Evolutionary conservation across 192 early-diverging fungal species (phyloP).

Genomic region (Powellomyces hirtus): DNA sequence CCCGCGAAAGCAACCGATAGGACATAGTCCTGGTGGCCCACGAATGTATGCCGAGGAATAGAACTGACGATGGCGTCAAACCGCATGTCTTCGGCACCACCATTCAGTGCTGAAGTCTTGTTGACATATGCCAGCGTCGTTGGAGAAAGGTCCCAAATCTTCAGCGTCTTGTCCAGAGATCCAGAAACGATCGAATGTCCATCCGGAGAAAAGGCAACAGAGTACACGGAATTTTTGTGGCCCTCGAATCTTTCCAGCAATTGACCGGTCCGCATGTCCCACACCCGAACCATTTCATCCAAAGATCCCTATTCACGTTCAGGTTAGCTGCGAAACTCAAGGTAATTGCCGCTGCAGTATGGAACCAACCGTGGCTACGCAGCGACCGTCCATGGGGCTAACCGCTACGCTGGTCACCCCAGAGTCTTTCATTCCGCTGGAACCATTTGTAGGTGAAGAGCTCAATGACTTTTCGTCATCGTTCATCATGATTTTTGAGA

Average conservation of each 20-base stretch:
- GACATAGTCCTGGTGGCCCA: conserved; percentile 93
- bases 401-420: conserved; percentile 96
- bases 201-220: conserved; percentile 92
- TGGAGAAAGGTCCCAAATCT: conserved; percentile 80
- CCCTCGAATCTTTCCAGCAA: conserved; percentile 88
- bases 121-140: conserved; percentile 9
- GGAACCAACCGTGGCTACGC: conserved; percentile 70
- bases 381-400: conserved; percentile 74
- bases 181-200: conserved; percentile 89
- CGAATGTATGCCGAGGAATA: conserved; percentile 47
- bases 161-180: conserved; percentile 86
- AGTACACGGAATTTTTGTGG: conserved; percentile 94
- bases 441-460: conserved; percentile 2
- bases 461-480: conserved; percentile 54
- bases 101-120: too few species aligned
- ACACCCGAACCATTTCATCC: conserved; percentile 90
- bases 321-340: background rate
- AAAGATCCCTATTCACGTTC: conserved; percentile 66
- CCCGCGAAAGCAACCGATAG: conserved; percentile 80
- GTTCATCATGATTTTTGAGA: conserved; percentile 70
- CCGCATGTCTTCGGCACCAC: background rate
- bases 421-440: conserved; percentile 77
- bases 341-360: background rate
- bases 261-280: conserved; percentile 79
- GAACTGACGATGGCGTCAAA: conserved; percentile 38